These are phyloP conservation scores for Microdochium bolleyi DNA, from an alignment of 2,329 filamentous ascomycete species.

Conservation along the genomic window DNA sequence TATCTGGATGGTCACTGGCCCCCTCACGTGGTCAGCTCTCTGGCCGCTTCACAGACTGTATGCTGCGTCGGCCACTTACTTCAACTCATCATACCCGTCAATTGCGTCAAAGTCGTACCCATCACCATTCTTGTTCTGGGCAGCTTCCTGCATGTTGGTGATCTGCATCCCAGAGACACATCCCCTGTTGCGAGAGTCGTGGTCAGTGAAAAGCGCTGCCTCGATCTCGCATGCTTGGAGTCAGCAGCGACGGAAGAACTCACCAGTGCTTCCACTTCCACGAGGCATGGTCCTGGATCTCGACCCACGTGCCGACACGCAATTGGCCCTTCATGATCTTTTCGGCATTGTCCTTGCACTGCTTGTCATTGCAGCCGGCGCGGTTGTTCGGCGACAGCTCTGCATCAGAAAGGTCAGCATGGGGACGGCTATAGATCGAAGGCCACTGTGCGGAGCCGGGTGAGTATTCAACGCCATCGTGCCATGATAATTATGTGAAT, in stretches of 20 bases:
- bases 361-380: conserved; percentile 63
- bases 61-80: conserved; percentile 22
- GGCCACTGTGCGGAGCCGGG: no score
- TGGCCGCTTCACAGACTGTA: not conserved
- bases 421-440: no score
- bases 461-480: no score
- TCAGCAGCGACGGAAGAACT: no score
- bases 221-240: no score
- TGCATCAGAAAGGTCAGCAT: conserved; percentile 26
- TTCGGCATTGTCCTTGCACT: conserved; percentile 60
- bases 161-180: conserved; percentile 77
- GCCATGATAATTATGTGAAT: no score
- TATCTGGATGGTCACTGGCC: conserved; percentile 41
- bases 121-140: conserved; percentile 35
- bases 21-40: conserved; percentile 7
- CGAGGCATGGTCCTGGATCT: conserved; percentile 49
- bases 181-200: conserved; percentile 65
- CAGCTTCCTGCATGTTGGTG: conserved; percentile 51
- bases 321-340: conserved; percentile 78
- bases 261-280: conserved; percentile 88
- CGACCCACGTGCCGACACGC: conserved; percentile 68
- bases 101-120: conserved; percentile 56
- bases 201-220: no score
- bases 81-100: conserved; percentile 74
- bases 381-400: conserved; percentile 65